phyloP scores from a whole-genome alignment of 73 alveolate genomes.

The Diophrys appendiculata region DNA sequence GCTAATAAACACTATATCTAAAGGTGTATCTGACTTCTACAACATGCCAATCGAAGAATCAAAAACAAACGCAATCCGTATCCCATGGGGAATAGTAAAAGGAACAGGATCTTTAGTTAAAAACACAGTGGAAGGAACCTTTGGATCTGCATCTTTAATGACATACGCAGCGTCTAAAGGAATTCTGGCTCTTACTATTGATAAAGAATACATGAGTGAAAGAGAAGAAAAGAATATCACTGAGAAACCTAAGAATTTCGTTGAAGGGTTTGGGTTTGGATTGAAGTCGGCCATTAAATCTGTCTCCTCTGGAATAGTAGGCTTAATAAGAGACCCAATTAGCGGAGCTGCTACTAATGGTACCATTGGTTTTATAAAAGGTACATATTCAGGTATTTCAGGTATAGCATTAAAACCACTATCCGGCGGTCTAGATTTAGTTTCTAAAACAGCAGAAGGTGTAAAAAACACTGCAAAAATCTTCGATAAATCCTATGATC shows the following conservation, averaged over 20 bases:
- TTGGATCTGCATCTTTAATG: conserved; percentile 75
- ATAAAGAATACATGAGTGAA: conserved; percentile 85
- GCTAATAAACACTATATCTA: conserved; percentile 84
- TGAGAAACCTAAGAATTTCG: conserved; percentile 90
- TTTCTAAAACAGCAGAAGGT: conserved; percentile 98
- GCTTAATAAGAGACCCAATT: conserved; percentile 87
- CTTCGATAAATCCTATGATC: conserved; percentile 47
- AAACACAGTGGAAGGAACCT: conserved; percentile 92
- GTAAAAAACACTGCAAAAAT: conserved; percentile 90
- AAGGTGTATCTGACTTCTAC: conserved; percentile 94
- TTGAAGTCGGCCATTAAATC: conserved; percentile 62
- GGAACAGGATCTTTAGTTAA: conserved; percentile 92
- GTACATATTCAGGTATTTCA: conserved; percentile 86
- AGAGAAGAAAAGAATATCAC: conserved; percentile 86
- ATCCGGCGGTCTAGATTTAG: conserved; percentile 86
- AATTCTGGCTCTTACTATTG: conserved; percentile 86
- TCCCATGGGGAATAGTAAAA: conserved; percentile 86
- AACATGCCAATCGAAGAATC: conserved; percentile 94
- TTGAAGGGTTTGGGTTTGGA: conserved; percentile 94
- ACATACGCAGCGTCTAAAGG: conserved; percentile 61
- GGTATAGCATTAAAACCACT: conserved; percentile 92
- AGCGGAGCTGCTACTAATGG: conserved; percentile 81
- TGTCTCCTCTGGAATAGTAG: conserved; percentile 85
- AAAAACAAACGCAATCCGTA: conserved; percentile 89
- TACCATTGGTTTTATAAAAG: conserved; percentile 87